Conservation (phyloP, 2,329 filamentous ascomycete species). For the Nigrograna mackinnonii region DNA sequence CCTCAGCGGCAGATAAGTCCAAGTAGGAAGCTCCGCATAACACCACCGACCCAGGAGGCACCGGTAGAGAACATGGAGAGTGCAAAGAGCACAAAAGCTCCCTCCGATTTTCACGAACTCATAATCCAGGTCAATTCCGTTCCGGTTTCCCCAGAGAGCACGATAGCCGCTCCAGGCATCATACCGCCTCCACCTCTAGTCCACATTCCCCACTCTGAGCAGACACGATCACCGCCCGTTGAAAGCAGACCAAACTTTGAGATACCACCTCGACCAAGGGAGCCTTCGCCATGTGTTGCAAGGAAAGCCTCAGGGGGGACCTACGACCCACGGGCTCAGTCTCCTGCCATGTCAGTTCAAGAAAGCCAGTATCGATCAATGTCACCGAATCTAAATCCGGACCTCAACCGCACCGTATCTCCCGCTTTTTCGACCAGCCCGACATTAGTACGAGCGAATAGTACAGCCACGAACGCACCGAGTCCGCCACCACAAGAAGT, state of each 20-base stretch:
- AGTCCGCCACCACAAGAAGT: constrained; percentile 31
- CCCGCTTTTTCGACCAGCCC: constrained; percentile 39
- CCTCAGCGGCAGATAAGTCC: constrained; percentile 37
- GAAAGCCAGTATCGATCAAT: constrained; percentile 13
- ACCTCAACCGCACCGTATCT: constrained; percentile 33
- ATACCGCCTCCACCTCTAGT: constrained; percentile 22
- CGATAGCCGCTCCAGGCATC: constrained; percentile 12
- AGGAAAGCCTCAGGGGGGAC: constrained; percentile 20
- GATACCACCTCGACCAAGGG: constrained; percentile 22
- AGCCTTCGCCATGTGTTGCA: constrained; percentile 20
- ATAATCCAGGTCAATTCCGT: constrained; percentile 43
- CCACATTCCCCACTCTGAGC: constrained; percentile 26
- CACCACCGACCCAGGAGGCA: constrained; percentile 33
- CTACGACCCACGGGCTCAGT: constrained; percentile 23
- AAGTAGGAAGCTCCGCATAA: constrained; percentile 26
- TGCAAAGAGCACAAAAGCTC: constrained; percentile 30
- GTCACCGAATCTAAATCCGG: constrained; percentile 25
- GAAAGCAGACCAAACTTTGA: constrained; percentile 22
- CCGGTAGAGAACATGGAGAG: constrained; percentile 31
- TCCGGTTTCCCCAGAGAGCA: constrained; percentile 27
- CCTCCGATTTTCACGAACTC: constrained; percentile 42
- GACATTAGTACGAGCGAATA: constrained; percentile 42
- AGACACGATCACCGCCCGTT: constrained; percentile 23
- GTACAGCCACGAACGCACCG: constrained; percentile 30
- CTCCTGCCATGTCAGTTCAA: constrained; percentile 19